Conservation (phyloP, 805 yeast genomes). For the Millerozyma acaciae region DNA sequence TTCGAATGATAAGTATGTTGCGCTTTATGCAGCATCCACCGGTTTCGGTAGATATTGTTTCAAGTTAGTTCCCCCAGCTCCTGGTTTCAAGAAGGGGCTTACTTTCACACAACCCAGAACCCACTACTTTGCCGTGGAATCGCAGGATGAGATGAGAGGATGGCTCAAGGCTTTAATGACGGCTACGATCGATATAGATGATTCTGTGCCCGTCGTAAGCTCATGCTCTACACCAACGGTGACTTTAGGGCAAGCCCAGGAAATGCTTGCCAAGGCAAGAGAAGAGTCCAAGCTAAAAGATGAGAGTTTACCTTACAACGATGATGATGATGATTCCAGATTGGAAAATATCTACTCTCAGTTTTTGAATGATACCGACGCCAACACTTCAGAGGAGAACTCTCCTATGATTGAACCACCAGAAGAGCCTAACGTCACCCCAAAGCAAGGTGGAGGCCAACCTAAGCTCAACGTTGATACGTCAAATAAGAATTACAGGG, state of each 20-base stretch:
- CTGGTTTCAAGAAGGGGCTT: constrained; percentile 91
- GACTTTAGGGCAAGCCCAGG: constrained; percentile 82
- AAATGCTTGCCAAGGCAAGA: constrained; percentile 74
- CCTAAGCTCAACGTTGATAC: constrained; percentile 36
- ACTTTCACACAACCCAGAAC: constrained; percentile 95
- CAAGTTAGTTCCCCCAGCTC: constrained; percentile 93
- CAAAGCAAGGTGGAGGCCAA: constrained; percentile 3
- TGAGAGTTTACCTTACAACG: constrained; percentile 41
- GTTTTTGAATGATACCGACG: constrained; percentile 14
- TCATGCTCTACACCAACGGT: constrained; percentile 96
- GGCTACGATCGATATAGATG: constrained; percentile 95
- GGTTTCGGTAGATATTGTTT: constrained; percentile 94
- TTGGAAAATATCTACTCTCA: constrained; percentile 4
- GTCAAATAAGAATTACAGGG: constrained; percentile 12
- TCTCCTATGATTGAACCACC: constrained; percentile 30
- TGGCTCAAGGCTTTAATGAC: constrained; percentile 96
- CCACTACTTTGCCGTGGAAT: constrained; percentile 93
- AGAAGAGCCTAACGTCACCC: constrained; percentile 26
- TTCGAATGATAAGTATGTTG: constrained; percentile 75
- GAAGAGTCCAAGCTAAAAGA: constrained; percentile 63
- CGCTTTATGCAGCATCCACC: constrained; percentile 86
- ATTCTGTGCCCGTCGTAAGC: constrained; percentile 83
- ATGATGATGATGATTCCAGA: constrained; percentile 16
- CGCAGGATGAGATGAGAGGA: constrained; percentile 82
- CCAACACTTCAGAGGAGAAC: constrained; percentile 25